These are phyloP conservation scores for Phytophthora citrophthora DNA, from an alignment of 352 stramenopile species.

Conservation along the genomic window DNA sequence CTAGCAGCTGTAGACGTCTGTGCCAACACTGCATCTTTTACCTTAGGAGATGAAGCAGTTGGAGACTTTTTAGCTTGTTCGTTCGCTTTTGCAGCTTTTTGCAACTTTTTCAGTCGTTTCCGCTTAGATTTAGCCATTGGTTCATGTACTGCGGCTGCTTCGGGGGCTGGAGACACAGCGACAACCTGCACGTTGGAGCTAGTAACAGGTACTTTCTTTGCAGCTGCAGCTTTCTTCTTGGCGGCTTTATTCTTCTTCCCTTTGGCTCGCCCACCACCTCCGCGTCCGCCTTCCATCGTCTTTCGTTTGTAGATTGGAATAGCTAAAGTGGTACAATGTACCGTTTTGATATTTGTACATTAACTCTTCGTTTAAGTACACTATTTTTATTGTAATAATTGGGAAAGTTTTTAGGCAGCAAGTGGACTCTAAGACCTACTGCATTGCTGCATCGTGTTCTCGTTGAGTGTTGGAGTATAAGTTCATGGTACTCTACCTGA, in stretches of 20 bases:
- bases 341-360: background rate
- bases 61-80: constrained; percentile 12
- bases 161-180: background rate
- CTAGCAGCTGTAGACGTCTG: background rate
- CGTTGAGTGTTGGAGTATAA: too few species aligned
- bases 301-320: background rate
- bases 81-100: background rate
- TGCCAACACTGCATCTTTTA: constrained; percentile 16
- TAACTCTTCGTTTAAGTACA: background rate
- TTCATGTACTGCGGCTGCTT: background rate
- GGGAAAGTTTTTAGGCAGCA: too few species aligned
- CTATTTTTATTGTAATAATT: too few species aligned
- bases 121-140: constrained; percentile 39
- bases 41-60: constrained; percentile 1
- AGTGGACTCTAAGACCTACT: too few species aligned
- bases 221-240: constrained; percentile 23
- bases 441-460: too few species aligned
- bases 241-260: constrained; percentile 36
- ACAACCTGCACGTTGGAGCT: constrained; percentile 22
- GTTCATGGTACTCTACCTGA: too few species aligned
- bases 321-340: background rate
- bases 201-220: constrained; percentile 23
- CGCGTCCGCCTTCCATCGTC: constrained; percentile 31
- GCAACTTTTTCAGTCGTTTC: constrained; percentile 28
- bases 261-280: constrained; percentile 33